These are phyloP conservation scores for Fusarium cicatricum DNA, from an alignment of 2,329 filamentous ascomycete genomes.

Conservation along the genomic window DNA sequence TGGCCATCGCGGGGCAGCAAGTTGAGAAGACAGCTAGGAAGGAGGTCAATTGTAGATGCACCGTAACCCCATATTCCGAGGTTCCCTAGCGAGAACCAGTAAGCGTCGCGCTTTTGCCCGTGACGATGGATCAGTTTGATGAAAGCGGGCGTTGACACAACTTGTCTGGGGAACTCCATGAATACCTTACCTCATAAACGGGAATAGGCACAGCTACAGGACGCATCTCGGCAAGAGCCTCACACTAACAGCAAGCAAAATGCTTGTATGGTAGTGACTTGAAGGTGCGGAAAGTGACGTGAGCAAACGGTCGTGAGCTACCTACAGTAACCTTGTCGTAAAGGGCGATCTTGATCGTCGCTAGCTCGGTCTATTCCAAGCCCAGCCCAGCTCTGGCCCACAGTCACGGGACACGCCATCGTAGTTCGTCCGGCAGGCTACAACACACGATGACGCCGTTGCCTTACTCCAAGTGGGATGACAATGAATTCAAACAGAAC, in stretches of 20 bases:
- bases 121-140: constrained; percentile 14
- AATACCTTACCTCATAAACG: not conserved
- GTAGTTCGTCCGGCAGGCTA: constrained; percentile 16
- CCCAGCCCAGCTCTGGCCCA: constrained; percentile 16
- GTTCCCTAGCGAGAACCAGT: constrained; percentile 3
- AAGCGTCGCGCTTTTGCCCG: constrained; percentile 7
- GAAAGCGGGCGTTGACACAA: not conserved
- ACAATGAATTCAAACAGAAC: constrained; percentile 5
- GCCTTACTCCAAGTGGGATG: constrained; percentile 6
- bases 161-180: not conserved
- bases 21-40: not conserved
- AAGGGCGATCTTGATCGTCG: constrained; percentile 30
- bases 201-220: not conserved
- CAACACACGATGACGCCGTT: constrained; percentile 31
- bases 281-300: constrained; percentile 20
- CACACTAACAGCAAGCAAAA: not conserved
- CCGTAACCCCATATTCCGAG: constrained; percentile 4
- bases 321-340: constrained; percentile 18
- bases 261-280: no score
- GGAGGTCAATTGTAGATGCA: constrained; percentile 10
- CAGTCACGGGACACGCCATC: constrained; percentile 20
- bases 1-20: constrained; percentile 1
- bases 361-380: not conserved
- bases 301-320: constrained; percentile 13
- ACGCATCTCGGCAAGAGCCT: no score